Conservation (phyloP, 2,329 filamentous ascomycete genomes). For the Biscogniauxia mediterranea region DNA sequence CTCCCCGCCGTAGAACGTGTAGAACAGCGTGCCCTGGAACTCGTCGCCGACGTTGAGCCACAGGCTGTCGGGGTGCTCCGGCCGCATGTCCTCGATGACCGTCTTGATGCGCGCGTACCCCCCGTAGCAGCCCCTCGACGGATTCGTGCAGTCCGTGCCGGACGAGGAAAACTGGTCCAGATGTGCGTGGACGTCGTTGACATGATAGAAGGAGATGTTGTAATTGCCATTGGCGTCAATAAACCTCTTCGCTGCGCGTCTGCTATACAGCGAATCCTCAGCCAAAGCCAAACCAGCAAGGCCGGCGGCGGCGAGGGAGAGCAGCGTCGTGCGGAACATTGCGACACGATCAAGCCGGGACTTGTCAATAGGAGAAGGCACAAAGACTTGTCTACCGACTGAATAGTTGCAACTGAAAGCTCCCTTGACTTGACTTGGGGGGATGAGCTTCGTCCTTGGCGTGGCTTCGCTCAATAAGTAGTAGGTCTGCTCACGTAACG, state of each 20-base stretch:
- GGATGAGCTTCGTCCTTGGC: too few species aligned
- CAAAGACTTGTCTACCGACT: not conserved
- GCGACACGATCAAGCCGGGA: not conserved
- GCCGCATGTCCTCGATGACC: conserved; percentile 55
- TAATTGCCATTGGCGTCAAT: conserved; percentile 49
- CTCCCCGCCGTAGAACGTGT: conserved; percentile 63
- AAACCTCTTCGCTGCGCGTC: conserved; percentile 47
- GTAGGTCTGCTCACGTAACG: not conserved
- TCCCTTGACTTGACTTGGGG: not conserved
- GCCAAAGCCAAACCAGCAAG: conserved; percentile 22
- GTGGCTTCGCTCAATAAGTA: too few species aligned
- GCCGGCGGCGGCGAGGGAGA: conserved; percentile 16
- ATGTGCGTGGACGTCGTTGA: conserved; percentile 69
- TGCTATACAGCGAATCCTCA: conserved; percentile 50
- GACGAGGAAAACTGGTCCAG: conserved; percentile 61
- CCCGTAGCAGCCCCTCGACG: conserved; percentile 58
- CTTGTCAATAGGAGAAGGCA: too few species aligned
- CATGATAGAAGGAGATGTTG: conserved; percentile 64
- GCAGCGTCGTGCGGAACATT: conserved; percentile 18
- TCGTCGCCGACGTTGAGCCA: conserved; percentile 68
- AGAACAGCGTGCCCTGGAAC: conserved; percentile 68
- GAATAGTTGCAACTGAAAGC: not conserved
- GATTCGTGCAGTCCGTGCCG: conserved; percentile 59
- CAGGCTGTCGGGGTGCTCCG: conserved; percentile 57
- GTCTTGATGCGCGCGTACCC: conserved; percentile 65